phyloP scores from a whole-genome alignment of 345 rosid genomes.

The Aethionema arabicum region DNA sequence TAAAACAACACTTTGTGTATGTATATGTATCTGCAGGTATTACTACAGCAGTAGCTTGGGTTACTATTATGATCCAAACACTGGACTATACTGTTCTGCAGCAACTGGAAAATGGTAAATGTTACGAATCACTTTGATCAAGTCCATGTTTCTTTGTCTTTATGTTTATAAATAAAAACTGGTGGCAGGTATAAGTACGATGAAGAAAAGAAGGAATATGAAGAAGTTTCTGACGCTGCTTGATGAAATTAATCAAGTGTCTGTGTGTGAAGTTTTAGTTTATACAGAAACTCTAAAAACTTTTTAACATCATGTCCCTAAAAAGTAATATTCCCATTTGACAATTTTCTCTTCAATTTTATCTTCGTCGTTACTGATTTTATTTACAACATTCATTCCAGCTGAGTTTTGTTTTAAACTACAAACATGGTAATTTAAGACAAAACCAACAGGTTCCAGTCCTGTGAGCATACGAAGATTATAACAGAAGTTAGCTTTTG shows the following conservation, averaged over 20 bases:
- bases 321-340: no score
- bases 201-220: conserved; percentile 29
- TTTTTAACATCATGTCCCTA: no score
- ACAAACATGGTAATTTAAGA: no score
- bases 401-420: no score
- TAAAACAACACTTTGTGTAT: not conserved
- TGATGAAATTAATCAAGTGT: conserved; percentile 14
- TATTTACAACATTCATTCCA: no score
- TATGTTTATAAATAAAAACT: no score
- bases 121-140: not conserved
- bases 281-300: no score
- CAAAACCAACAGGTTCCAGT: no score
- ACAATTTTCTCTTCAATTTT: no score
- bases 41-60: conserved; percentile 92
- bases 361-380: no score
- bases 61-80: conserved; percentile 82
- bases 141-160: conserved; percentile 10
- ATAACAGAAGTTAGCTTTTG: no score
- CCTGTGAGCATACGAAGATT: no score
- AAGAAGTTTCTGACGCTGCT: conserved; percentile 27
- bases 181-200: conserved; percentile 29
- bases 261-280: conserved; percentile 1
- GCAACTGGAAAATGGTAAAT: conserved; percentile 83
- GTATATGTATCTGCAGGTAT: conserved; percentile 65
- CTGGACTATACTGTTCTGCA: conserved; percentile 78